Evolutionary conservation across 768 basidiomycete species (phyloP).

Genomic region (Exidia glandulosa): DNA sequence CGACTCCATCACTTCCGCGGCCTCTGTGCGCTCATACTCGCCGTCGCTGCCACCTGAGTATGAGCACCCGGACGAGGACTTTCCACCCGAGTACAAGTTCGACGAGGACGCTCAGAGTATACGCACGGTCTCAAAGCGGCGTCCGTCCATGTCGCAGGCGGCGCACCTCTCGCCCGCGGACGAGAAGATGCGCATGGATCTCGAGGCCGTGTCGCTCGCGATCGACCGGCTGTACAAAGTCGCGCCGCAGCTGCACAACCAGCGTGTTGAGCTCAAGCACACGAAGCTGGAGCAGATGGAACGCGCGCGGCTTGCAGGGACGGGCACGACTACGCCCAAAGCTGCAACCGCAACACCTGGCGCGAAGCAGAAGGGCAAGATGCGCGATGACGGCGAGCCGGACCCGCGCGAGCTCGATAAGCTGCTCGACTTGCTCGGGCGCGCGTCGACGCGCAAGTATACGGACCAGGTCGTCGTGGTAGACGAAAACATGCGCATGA

Average conservation of each 20-base stretch:
- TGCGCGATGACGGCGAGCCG: conserved; percentile 20
- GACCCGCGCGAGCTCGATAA: conserved; percentile 43
- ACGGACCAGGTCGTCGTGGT: conserved; percentile 61
- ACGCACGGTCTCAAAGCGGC: conserved; percentile 10
- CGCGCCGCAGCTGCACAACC: conserved; percentile 82
- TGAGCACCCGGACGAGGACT: conserved; percentile 21
- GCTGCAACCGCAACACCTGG: conserved; percentile 12
- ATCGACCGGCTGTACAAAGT: conserved; percentile 82
- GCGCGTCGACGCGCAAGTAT: conserved; percentile 56
- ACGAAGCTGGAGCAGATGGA: conserved; percentile 65
- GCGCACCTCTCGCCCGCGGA: conserved; percentile 17
- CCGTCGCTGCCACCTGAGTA: conserved; percentile 41
- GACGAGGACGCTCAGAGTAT: conserved; percentile 1
- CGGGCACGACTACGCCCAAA: conserved; percentile 16
- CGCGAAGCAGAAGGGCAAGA: conserved; percentile 41
- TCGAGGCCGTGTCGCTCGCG: conserved; percentile 76
- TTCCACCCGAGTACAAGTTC: conserved; percentile 8
- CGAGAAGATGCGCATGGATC: conserved; percentile 79
- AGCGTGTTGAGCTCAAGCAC: conserved; percentile 80
- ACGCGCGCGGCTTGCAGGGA: conserved; percentile 38
- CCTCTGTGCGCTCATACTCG: background rate
- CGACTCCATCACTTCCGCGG: conserved; percentile 11
- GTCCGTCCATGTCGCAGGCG: conserved; percentile 1
- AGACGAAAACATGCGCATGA: conserved; percentile 41
- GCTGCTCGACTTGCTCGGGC: conserved; percentile 42